phyloP scores from a whole-genome alignment of 352 stramenopile genomes.

The Globisporangium acanthophoron region DNA sequence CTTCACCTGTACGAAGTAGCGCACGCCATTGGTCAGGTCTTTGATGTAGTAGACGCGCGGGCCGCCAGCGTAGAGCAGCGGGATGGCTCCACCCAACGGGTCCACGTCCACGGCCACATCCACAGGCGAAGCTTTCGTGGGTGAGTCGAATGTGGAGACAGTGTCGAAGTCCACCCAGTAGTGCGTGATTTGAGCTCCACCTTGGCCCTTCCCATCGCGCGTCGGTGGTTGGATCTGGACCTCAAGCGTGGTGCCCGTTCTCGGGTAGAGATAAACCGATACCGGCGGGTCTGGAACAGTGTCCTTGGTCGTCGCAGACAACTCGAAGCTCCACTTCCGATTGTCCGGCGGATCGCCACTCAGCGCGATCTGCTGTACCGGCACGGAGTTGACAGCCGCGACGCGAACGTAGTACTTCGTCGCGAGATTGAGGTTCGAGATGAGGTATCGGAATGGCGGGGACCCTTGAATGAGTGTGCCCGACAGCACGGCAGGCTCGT shows the following conservation, averaged over 20 bases:
- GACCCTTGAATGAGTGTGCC: slow-evolving; percentile 61
- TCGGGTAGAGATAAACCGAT: slow-evolving; percentile 49
- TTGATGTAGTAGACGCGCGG: slow-evolving; percentile 67
- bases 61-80: slow-evolving; percentile 53
- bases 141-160: slow-evolving; percentile 66
- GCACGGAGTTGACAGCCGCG: slow-evolving; percentile 88
- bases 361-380: slow-evolving; percentile 78
- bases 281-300: slow-evolving; percentile 73
- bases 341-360: slow-evolving; percentile 81
- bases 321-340: slow-evolving; percentile 85
- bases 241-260: slow-evolving; percentile 55
- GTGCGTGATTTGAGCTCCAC: slow-evolving; percentile 34
- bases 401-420: slow-evolving; percentile 91
- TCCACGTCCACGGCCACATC: slow-evolving; percentile 17
- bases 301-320: slow-evolving; percentile 74
- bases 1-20: slow-evolving; percentile 87
- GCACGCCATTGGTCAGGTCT: slow-evolving; percentile 57
- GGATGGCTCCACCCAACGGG: slow-evolving; percentile 17
- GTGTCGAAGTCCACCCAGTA: slow-evolving; percentile 73
- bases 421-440: slow-evolving; percentile 52
- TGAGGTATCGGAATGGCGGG: slow-evolving; percentile 77
- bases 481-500: slow-evolving; percentile 35
- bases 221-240: slow-evolving; percentile 71
- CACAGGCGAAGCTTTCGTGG: slow-evolving; percentile 34
- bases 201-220: slow-evolving; percentile 51